Evolutionary conservation across 257 asterid genomes (phyloP).

Genomic region (Solanum pinnatisectum): DNA sequence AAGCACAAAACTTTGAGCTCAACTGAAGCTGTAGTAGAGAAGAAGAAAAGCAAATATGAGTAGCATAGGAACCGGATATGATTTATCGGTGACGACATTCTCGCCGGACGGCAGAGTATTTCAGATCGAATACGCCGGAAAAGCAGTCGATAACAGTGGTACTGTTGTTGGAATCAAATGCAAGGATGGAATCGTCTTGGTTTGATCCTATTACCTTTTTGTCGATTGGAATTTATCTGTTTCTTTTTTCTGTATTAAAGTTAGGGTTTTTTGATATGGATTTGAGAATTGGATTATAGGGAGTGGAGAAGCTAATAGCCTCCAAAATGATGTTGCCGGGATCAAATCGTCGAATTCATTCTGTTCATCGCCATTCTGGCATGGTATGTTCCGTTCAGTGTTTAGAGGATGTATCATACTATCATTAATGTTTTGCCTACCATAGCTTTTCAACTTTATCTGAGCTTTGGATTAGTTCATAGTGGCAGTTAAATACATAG

Average conservation of each 20-base stretch:
- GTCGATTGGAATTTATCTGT: background rate
- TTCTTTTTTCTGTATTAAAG: background rate
- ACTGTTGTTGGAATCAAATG: conserved; percentile 88
- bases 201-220: background rate
- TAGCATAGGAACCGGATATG: conserved; percentile 94
- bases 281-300: conserved; percentile 24
- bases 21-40: background rate
- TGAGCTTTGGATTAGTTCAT: background rate
- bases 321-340: conserved; percentile 94
- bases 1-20: background rate
- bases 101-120: conserved; percentile 97
- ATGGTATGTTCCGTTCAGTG: background rate
- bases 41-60: conserved; percentile 36
- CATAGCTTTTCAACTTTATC: background rate
- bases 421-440: background rate
- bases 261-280: background rate
- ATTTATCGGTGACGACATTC: conserved; percentile 83
- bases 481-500: background rate
- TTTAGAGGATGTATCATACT: background rate
- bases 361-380: conserved; percentile 92
- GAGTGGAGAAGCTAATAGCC: conserved; percentile 85
- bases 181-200: conserved; percentile 92
- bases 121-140: conserved; percentile 96
- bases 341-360: conserved; percentile 75
- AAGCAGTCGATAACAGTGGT: conserved; percentile 94